Evolutionary conservation across 768 basidiomycete genomes (phyloP).

Genomic region (Collybia mongolica): DNA sequence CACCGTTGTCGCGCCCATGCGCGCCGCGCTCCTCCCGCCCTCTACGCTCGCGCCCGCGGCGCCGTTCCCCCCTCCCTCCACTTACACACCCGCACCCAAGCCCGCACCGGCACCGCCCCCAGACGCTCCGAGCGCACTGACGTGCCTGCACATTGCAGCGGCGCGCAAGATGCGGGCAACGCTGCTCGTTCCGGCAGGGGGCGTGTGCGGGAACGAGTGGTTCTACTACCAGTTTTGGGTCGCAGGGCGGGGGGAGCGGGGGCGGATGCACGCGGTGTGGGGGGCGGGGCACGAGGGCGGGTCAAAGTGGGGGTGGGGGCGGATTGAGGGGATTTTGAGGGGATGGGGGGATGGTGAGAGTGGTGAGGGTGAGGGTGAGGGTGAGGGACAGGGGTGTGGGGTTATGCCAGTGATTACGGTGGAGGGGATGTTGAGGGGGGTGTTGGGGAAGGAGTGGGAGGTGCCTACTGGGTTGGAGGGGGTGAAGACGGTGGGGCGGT

Average conservation of each 20-base stretch:
- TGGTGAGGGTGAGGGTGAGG: background rate
- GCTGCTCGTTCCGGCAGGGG: background rate
- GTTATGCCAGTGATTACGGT: constrained; percentile 8
- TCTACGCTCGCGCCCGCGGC: background rate
- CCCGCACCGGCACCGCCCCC: constrained; percentile 5
- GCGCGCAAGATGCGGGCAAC: background rate
- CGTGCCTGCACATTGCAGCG: background rate
- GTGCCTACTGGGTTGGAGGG: constrained; percentile 1
- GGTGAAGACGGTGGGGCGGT: too few species aligned
- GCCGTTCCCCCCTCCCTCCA: background rate
- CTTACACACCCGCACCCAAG: constrained; percentile 10
- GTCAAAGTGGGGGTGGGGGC: constrained; percentile 12
- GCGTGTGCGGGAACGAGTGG: constrained; percentile 38
- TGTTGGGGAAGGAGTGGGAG: constrained; percentile 18
- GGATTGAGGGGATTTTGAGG: constrained; percentile 17
- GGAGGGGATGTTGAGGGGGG: constrained; percentile 9
- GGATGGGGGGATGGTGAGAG: constrained; percentile 3
- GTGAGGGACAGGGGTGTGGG: constrained; percentile 7
- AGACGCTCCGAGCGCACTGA: too few species aligned
- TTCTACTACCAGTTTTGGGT: constrained; percentile 54
- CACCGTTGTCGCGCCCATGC: constrained; percentile 29
- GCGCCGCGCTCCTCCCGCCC: constrained; percentile 13
- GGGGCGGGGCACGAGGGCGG: background rate
- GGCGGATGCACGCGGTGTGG: constrained; percentile 15
- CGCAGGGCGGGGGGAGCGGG: constrained; percentile 22